Evolutionary conservation across 1,284 basidiomycete species (phyloP), one percentile per base, ranked within the genome.

Genomic region (Dichomitus squalens): DNA sequence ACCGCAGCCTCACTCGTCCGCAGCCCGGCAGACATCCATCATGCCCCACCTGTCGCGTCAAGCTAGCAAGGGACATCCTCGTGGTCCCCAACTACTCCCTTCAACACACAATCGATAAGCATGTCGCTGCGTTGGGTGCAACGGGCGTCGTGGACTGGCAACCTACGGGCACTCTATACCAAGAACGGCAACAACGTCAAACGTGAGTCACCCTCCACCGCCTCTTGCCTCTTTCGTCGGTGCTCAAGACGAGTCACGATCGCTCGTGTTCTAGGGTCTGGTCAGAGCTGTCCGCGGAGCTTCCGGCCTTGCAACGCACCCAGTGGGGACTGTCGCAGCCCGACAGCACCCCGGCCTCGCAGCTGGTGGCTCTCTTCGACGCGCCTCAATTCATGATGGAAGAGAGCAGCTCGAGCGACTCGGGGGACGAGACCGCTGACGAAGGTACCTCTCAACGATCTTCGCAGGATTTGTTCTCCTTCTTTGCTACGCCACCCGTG

Each of bases 81-180:
- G 64, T 72, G 58, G 65, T 72, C 7, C 72, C 73, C 3, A 75
- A 73, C 59, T 65, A 66, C 61, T 52, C 68, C 1, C 46, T 73
- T 46, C 70, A 74, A 55, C 68, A 63, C 60, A 59, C 60, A 14
- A 62, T 73, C 12, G 70, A 70, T 40, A 68, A 65, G 49, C 67
- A 73, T 50, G 49, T 75, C 34, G 51, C 64, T 14, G 64, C 65
- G 2, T 61, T 73, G 7, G 55, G 53, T 2, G 62, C 55, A n/a
- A 69, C 58, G 11, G 69, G 69, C 6, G 55, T 53, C 3, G 63
- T 63, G 0, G 72, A 67, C 0, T 75, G 73, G 73, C 57, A 60
- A 29, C 57, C 48, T 7, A 60, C 53, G 4, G 72, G 70, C 1
- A 4, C 47, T 12, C 66, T 64, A 27, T 59, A 64, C 33, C 34